These are phyloP conservation scores for Paspalum notatum DNA, from an alignment of 176 grass and related monocot genomes.

Conservation along the genomic window DNA sequence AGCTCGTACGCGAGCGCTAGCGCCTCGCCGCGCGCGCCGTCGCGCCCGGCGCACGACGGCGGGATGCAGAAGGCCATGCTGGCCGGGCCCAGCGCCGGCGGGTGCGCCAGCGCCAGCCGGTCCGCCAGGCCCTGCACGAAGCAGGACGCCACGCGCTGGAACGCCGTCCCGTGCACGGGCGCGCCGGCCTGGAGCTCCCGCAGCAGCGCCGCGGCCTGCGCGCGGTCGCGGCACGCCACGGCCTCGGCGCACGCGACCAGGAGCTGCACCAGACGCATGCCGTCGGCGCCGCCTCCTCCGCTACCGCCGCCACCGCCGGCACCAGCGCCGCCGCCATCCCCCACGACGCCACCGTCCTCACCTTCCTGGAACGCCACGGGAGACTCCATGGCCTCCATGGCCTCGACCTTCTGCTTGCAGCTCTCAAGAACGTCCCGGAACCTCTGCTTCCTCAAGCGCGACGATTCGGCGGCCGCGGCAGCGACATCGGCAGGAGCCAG, in stretches of 20 bases:
- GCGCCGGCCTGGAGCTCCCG: conserved; percentile 52
- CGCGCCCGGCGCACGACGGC: conserved; percentile 21
- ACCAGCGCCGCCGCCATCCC: neutral
- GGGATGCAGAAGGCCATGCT: conserved; percentile 62
- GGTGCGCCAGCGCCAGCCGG: conserved; percentile 57
- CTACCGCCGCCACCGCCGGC: neutral
- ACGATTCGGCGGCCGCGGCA: conserved; percentile 22
- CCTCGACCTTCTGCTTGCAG: conserved; percentile 72
- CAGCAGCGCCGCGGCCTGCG: conserved; percentile 58
- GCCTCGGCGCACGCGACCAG: conserved; percentile 80
- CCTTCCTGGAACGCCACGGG: conserved; percentile 3
- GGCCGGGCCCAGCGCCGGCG: conserved; percentile 47
- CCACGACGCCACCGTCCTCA: neutral
- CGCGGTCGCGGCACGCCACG: conserved; percentile 73
- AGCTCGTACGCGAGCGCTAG: conserved; percentile 71
- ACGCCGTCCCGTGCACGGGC: conserved; percentile 64
- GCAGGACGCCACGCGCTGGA: conserved; percentile 77
- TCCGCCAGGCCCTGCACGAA: conserved; percentile 71
- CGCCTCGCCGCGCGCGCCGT: conserved; percentile 53
- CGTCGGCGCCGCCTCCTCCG: conserved; percentile 4
- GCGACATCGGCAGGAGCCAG: conserved; percentile 8
- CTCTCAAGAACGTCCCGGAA: conserved; percentile 53
- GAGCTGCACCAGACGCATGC: conserved; percentile 68
- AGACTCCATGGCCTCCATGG: conserved; percentile 50
- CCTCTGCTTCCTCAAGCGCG: conserved; percentile 48